These are phyloP conservation scores for Saccharomycopsis fodiens DNA, from an alignment of 805 yeast genomes.

Conservation along the genomic window DNA sequence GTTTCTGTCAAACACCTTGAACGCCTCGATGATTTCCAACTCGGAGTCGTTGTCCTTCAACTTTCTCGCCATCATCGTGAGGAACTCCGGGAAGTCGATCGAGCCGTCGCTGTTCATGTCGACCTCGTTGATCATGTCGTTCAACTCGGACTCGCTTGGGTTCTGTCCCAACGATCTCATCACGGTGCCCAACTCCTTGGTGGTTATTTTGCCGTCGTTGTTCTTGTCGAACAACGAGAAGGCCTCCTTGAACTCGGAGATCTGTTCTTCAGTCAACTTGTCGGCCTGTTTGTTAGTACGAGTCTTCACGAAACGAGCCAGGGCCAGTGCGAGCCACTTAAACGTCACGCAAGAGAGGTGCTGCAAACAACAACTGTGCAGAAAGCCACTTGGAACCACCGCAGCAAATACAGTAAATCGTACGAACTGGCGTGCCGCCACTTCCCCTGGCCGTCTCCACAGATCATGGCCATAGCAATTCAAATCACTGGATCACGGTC, in stretches of 20 bases:
- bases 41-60: constrained; percentile 96
- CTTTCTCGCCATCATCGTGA: constrained; percentile 85
- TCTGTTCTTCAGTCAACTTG: constrained; percentile 91
- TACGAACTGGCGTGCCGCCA: too few species aligned
- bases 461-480: too few species aligned
- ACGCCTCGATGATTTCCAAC: constrained; percentile 95
- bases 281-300: constrained; percentile 48
- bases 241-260: constrained; percentile 95
- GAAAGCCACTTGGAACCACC: too few species aligned
- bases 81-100: constrained; percentile 74
- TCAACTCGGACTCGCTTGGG: constrained; percentile 92
- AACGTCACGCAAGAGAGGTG: too few species aligned
- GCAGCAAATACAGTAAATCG: too few species aligned
- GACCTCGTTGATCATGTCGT: constrained; percentile 95
- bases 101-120: constrained; percentile 92
- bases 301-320: too few species aligned
- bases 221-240: constrained; percentile 95
- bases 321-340: too few species aligned
- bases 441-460: too few species aligned
- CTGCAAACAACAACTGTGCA: too few species aligned
- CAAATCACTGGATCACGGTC: too few species aligned
- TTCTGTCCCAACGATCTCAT: constrained; percentile 99
- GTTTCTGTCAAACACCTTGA: constrained; percentile 90
- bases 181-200: constrained; percentile 93
- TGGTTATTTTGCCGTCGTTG: constrained; percentile 93